Base-by-base conservation (phyloP, 2,329 filamentous ascomycete genomes). In the Colletotrichum sp. region DNA sequence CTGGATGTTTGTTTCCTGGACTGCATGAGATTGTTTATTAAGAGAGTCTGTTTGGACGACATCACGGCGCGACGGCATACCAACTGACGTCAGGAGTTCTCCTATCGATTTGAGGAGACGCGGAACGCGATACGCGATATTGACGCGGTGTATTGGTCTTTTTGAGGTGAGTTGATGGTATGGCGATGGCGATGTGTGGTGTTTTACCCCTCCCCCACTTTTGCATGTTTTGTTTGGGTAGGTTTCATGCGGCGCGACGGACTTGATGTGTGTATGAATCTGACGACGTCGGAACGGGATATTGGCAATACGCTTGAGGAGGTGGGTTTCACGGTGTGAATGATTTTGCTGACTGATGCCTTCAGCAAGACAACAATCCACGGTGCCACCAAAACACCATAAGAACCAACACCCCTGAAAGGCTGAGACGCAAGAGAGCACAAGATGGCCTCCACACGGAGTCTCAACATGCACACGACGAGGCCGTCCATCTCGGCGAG, bases 401-500 rank as follows among this genome's bases (percentile, higher is more conserved):
- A 49, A 21, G 44, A n/a, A 4, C 44, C 18, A 49, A 3, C 4
- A 1, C 18, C 64, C 21, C 39, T 39, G 34, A 52, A 13, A 2
- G 64, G 44, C 64, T 21, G 49, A 69, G 52, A 39, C 21, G 15
- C 28, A 16, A n/a, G 12, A 60, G 13, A 13, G 8, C 6, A 36
- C 12, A 72, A 62, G 30, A 79, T 80, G 78, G 73, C 79, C 12
- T 78, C 76, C 26, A 68, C 44, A 13, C 44, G 77, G 34, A 77
- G 66, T 24, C 68, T 78, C 67, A 83, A 73, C 81, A 84, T 75
- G 49, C 75, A 79, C 71, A 66, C 83, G 63, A 78, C 82, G 32
- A 81, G 86, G 18, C 84, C 85, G 69, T 87, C 86, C 75, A 85
- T 86, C 79, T 83, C 82, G 28, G 78, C 82, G 57, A 81, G 83